Conservation (phyloP, 495 filamentous ascomycete species). For the Neurospora terricola region DNA sequence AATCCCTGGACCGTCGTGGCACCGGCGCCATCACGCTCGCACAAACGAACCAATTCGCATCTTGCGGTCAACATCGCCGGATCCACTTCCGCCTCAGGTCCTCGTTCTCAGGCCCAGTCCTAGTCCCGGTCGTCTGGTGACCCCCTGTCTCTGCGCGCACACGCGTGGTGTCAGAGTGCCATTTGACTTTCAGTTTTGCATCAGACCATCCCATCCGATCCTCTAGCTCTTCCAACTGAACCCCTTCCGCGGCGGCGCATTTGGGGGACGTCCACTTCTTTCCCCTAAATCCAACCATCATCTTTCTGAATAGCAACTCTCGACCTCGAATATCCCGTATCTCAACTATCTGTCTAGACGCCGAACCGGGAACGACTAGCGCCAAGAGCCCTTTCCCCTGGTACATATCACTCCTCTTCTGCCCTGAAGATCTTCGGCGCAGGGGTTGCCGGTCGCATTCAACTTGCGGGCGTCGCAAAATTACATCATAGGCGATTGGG, state of each 20-base stretch:
- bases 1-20: not conserved
- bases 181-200: not conserved
- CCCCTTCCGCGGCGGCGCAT: not conserved
- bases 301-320: not conserved
- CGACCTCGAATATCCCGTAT: not conserved
- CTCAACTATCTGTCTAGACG: not conserved
- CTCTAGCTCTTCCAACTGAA: not conserved
- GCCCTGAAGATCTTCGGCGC: not conserved
- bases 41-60: not conserved
- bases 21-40: not conserved
- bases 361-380: not conserved
- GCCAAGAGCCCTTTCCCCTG: not conserved
- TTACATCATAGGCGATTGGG: not conserved
- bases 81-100: not conserved
- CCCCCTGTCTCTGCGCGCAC: not conserved
- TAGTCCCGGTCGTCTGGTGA: not conserved
- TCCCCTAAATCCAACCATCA: not conserved
- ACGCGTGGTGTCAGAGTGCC: not conserved
- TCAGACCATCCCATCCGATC: not conserved
- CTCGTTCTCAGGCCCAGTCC: not conserved
- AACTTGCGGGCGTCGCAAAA: not conserved
- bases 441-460: not conserved
- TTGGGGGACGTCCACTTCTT: not conserved
- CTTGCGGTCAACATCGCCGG: not conserved
- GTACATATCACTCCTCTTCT: not conserved